Evolutionary conservation across 2,329 filamentous ascomycete species (phyloP).

Genomic region (Xenosphaeropsis pyriputrescens): DNA sequence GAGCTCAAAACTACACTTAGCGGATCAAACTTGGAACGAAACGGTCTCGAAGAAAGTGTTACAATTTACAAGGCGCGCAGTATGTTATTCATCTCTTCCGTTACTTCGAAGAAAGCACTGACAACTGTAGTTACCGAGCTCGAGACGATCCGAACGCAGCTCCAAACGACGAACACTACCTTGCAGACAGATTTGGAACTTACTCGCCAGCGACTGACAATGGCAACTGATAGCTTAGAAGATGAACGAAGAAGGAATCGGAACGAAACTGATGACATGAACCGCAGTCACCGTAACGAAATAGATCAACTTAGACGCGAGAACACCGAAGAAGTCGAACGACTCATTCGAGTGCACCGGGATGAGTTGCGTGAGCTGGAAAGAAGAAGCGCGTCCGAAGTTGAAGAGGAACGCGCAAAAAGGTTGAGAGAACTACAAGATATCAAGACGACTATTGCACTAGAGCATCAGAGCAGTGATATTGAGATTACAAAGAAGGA

Average conservation of each 20-base stretch:
- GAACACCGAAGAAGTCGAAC: conserved; percentile 38
- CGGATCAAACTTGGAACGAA: conserved; percentile 51
- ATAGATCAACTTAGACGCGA: conserved; percentile 36
- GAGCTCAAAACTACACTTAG: conserved; percentile 60
- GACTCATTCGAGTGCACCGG: conserved; percentile 43
- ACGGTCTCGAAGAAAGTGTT: conserved; percentile 58
- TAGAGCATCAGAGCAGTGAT: conserved; percentile 24
- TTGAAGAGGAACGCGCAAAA: conserved; percentile 48
- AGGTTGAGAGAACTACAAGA: conserved; percentile 50
- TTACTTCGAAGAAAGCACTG: not conserved
- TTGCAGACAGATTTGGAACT: conserved; percentile 57
- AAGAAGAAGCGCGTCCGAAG: conserved; percentile 24
- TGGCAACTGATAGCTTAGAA: conserved; percentile 31
- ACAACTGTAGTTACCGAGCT: conserved; percentile 25
- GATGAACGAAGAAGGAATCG: conserved; percentile 34
- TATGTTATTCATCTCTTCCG: conserved; percentile 17
- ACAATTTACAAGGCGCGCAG: conserved; percentile 51
- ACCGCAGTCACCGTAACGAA: conserved; percentile 37
- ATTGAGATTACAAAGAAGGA: conserved; percentile 27
- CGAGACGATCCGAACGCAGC: conserved; percentile 23
- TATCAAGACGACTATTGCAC: conserved; percentile 35
- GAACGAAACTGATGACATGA: conserved; percentile 36
- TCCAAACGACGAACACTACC: conserved; percentile 25
- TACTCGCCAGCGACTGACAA: conserved; percentile 33
- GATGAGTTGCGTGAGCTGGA: conserved; percentile 50